These are phyloP conservation scores for Tephrocybe rancida DNA, from an alignment of 768 basidiomycete genomes.

Conservation along the genomic window DNA sequence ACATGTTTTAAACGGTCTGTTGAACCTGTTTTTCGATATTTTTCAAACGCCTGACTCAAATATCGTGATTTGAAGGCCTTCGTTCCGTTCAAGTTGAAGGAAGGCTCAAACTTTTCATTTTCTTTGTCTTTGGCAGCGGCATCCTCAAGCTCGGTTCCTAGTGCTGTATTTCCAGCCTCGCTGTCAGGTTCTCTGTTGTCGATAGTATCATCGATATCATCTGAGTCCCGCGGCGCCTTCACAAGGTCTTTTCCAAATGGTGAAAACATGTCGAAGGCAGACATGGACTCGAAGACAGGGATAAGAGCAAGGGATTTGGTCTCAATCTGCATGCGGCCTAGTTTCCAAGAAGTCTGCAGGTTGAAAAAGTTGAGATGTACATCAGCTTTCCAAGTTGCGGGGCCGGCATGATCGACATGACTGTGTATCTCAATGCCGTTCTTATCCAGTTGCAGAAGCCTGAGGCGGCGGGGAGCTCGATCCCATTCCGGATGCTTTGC, in stretches of 20 bases:
- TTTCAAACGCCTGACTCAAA: not conserved
- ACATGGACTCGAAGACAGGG: not conserved
- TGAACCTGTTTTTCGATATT: not conserved
- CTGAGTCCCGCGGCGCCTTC: not conserved
- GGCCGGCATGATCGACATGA: conserved; percentile 35
- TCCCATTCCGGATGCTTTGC: conserved; percentile 41
- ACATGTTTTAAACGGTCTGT: conserved; percentile 5
- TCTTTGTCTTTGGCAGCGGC: not conserved
- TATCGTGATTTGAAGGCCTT: too few relatives aligned
- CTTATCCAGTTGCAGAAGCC: conserved; percentile 27
- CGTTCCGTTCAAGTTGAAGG: not conserved
- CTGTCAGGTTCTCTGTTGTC: not conserved
- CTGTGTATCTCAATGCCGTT: conserved; percentile 22
- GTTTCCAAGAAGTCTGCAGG: conserved; percentile 21
- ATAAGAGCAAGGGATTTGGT: not conserved
- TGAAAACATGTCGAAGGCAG: not conserved
- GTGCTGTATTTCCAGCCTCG: too few relatives aligned
- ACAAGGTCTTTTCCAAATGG: not conserved
- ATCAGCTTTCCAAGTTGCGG: conserved; percentile 35
- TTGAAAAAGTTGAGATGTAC: conserved; percentile 24
- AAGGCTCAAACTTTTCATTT: not conserved
- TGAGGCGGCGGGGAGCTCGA: conserved; percentile 31
- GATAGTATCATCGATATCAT: conserved; percentile 5
- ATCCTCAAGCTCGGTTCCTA: not conserved
- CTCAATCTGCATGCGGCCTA: not conserved